Evolutionary conservation across 176 grass and related monocot species (phyloP).

Genomic region (Zoysia pacifica): DNA sequence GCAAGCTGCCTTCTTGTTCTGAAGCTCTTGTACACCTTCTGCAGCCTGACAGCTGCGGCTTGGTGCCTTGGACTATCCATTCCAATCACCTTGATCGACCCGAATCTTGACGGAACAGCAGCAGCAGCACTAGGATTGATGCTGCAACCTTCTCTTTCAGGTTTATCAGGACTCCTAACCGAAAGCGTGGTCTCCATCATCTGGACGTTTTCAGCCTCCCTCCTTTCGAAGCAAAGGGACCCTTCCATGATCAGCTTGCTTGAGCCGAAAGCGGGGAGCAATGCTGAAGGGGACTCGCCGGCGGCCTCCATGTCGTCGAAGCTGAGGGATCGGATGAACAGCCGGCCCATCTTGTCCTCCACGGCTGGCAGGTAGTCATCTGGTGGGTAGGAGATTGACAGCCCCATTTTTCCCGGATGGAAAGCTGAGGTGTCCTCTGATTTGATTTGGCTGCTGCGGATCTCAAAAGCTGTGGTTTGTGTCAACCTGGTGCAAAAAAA

Average conservation of each 20-base stretch:
- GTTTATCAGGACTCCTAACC: slow-evolving; percentile 38
- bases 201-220: slow-evolving; percentile 44
- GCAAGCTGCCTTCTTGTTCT: slow-evolving; percentile 77
- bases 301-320: slow-evolving; percentile 52
- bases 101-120: slow-evolving; percentile 40
- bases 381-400: slow-evolving; percentile 61
- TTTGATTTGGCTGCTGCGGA: slow-evolving; percentile 11
- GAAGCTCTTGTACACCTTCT: slow-evolving; percentile 95
- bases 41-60: slow-evolving; percentile 67
- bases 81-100: neutral
- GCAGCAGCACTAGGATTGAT: neutral
- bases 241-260: slow-evolving; percentile 54
- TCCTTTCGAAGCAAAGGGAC: slow-evolving; percentile 63
- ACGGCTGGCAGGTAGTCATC: slow-evolving; percentile 49
- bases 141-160: slow-evolving; percentile 19
- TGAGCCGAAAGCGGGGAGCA: slow-evolving; percentile 29
- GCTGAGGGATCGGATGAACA: slow-evolving; percentile 63
- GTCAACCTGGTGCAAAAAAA: slow-evolving; percentile 28
- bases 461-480: slow-evolving; percentile 17
- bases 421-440: slow-evolving; percentile 23
- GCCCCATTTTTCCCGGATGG: slow-evolving; percentile 46
- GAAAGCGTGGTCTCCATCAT: slow-evolving; percentile 51
- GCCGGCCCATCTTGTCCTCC: slow-evolving; percentile 51
- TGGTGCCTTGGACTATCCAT: slow-evolving; percentile 53
- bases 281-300: slow-evolving; percentile 11